Percentiles rank a stretch among this genome's conserved stretches.
Conservation (phyloP, 169 alveolate genomes). For the Pseudocohnilembus persalinus region DNA sequence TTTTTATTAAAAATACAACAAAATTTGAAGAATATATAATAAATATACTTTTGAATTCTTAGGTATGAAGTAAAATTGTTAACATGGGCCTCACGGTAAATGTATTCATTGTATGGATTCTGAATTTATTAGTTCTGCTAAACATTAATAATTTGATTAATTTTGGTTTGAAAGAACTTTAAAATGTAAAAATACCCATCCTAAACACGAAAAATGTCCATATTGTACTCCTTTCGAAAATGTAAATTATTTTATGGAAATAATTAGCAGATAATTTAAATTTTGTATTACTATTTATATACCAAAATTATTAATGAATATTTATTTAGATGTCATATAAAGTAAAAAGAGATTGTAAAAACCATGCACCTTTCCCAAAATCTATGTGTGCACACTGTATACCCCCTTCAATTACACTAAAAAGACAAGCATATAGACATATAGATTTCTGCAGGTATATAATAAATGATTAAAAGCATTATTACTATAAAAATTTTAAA, state of each 20-base stretch:
- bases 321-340: constrained; percentile 43
- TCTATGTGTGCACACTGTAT: constrained; percentile 87
- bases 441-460: constrained; percentile 90
- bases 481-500: too few species aligned
- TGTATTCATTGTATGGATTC: constrained; percentile 74
- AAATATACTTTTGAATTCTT: too few species aligned
- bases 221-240: constrained; percentile 82
- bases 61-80: constrained; percentile 41
- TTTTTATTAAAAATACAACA: too few species aligned
- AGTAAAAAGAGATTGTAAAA: constrained; percentile 74
- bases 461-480: too few species aligned
- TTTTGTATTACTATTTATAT: background rate
- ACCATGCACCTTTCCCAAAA: constrained; percentile 83
- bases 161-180: constrained; percentile 70
- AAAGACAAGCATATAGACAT: constrained; percentile 96
- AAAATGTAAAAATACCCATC: constrained; percentile 79
- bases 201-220: constrained; percentile 71
- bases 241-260: constrained; percentile 19
- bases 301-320: background rate
- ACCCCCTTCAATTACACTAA: constrained; percentile 96
- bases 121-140: constrained; percentile 62
- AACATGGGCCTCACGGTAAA: constrained; percentile 77
- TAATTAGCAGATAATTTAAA: background rate
- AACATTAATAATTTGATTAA: constrained; percentile 84
- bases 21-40: too few species aligned